Evolutionary conservation across 1,139 yeast genomes (phyloP).

Genomic region (Blastobotrys raffinosifermentans): DNA sequence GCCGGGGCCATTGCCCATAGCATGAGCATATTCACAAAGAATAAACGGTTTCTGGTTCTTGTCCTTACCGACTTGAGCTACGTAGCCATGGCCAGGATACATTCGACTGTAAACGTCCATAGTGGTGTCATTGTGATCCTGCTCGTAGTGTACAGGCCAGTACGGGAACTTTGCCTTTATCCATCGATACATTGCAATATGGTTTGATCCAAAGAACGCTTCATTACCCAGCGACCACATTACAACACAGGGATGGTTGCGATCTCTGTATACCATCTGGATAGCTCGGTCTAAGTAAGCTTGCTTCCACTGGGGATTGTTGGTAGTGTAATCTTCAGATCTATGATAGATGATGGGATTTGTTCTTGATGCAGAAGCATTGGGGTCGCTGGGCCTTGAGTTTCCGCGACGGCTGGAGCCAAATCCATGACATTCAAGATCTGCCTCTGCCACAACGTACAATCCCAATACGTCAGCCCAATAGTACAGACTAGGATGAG

Average conservation of each 20-base stretch:
- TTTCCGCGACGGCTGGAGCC: constrained; percentile 8
- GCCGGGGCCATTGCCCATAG: constrained; percentile 40
- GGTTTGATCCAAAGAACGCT: constrained; percentile 34
- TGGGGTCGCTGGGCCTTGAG: not conserved
- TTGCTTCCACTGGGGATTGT: constrained; percentile 31
- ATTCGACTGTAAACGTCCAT: constrained; percentile 34
- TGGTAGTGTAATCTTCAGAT: constrained; percentile 25
- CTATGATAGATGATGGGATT: constrained; percentile 14
- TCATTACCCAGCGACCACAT: constrained; percentile 40
- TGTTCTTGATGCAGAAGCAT: constrained; percentile 7
- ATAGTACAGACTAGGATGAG: constrained; percentile 21
- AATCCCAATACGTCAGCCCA: constrained; percentile 31
- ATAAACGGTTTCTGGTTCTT: constrained; percentile 30
- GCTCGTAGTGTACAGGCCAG: constrained; percentile 35
- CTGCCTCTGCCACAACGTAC: constrained; percentile 38
- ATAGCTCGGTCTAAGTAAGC: constrained; percentile 35
- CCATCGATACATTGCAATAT: constrained; percentile 29
- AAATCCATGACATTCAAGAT: constrained; percentile 37
- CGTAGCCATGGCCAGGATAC: constrained; percentile 29
- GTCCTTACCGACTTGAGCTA: constrained; percentile 21
- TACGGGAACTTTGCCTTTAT: constrained; percentile 25
- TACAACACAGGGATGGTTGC: constrained; percentile 33
- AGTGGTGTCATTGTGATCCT: constrained; percentile 21
- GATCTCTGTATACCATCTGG: constrained; percentile 32
- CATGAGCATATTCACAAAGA: constrained; percentile 37